Evolutionary conservation across 352 stramenopile genomes (phyloP).

Genomic region (Phytophthora aleatoria): DNA sequence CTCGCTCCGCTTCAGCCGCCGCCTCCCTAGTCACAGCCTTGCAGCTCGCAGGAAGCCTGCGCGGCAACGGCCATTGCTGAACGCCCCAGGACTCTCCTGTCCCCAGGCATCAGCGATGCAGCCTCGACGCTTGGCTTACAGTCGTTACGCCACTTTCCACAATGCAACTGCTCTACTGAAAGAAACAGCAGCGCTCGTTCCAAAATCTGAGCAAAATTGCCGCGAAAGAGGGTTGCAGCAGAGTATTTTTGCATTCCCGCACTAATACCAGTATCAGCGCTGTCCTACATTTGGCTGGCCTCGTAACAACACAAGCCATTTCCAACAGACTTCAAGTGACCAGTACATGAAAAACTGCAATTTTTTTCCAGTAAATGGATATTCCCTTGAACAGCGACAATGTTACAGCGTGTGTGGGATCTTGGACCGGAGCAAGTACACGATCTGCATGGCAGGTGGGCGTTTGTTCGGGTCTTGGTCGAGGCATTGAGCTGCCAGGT

Average conservation of each 20-base stretch:
- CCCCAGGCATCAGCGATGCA: conserved; percentile 4
- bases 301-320: background rate
- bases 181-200: conserved; percentile 26
- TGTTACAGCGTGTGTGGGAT: conserved; percentile 42
- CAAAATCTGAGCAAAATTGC: conserved; percentile 2
- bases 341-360: conserved; percentile 19
- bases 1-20: conserved; percentile 8
- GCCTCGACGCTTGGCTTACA: conserved; percentile 32
- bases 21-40: conserved; percentile 13
- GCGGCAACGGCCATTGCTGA: conserved; percentile 33
- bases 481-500: conserved; percentile 45
- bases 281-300: no score
- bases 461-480: conserved; percentile 47
- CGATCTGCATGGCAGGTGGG: conserved; percentile 47
- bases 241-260: background rate
- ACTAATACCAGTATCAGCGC: no score
- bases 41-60: conserved; percentile 12
- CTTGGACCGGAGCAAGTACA: conserved; percentile 53
- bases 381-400: conserved; percentile 3
- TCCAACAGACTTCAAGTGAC: background rate
- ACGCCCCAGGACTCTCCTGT: conserved; percentile 15
- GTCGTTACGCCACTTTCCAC: conserved; percentile 31
- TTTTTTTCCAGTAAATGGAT: conserved; percentile 17
- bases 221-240: background rate
- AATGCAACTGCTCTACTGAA: conserved; percentile 17